Evolutionary conservation across 495 filamentous ascomycete genomes (phyloP), one percentile per base, ranked within the genome.

Genomic region (Chaetomium tenue): DNA sequence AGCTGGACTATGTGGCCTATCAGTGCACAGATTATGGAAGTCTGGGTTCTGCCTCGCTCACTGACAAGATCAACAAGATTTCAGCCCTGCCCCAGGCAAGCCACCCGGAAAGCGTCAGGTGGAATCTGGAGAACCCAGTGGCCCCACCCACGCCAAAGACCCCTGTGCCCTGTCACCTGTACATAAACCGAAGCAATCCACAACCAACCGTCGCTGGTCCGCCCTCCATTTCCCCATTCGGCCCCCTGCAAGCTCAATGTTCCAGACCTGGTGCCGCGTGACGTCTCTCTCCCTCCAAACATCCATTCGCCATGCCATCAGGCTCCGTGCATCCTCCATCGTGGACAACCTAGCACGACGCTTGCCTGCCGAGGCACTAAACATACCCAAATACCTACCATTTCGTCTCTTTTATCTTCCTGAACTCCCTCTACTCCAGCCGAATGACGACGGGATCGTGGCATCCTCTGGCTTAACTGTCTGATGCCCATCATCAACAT

Each of bases 401-500:
- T 23, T 13, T 16, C 39, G 26, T 58, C 16, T 58, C 56, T 30
- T 44, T 58, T 58, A 8, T 37, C 8, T 8, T 37, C 33, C 33
- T 8, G 11, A 37, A 37, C 9, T n/a, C n/a, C n/a, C n/a, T n/a
- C n/a, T 37, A 8, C 8, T 37, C 33, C 1, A 37, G 33, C 59
- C 62, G 58, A 67, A 63, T 50, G 42, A 63, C 63, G 55, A 56
- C 50, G 64, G 64, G 66, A 71, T 73, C 72, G 72, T 75, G 72
- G 69, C 69, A 70, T 52, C 58, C 66, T 60, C 66, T 63, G 47
- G 70, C 67, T 70, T 66, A 68, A 63, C 72, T 69, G 59, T 55
- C 62, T 73, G 71, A 69, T 67, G 55, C 65, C 47, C 28, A 8
- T 2, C 22, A 52, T 37, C 56, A 6, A 52, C 7, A 23, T 12